Conservation (phyloP, 768 basidiomycete genomes). For the Psilocybe subaeruginosa region DNA sequence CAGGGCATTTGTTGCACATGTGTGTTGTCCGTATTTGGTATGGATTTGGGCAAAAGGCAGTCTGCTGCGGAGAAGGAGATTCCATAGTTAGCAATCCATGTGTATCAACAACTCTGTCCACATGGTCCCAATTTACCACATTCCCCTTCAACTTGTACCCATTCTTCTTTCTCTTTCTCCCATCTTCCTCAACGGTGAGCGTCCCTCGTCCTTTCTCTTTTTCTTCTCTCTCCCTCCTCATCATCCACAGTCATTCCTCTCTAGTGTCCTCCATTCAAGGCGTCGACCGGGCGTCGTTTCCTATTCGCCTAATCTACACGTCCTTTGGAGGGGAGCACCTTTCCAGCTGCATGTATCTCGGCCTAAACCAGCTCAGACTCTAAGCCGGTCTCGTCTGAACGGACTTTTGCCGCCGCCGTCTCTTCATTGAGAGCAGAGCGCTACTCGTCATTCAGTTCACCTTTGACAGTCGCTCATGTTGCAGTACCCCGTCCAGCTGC, state of each 20-base stretch:
- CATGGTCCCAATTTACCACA: conserved; percentile 20
- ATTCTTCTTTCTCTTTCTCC: conserved; percentile 23
- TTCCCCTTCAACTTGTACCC: conserved; percentile 7
- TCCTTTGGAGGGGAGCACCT: conserved; percentile 13
- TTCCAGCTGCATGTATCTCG: conserved; percentile 41
- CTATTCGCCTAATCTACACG: conserved; percentile 13
- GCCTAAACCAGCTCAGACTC: conserved; percentile 48
- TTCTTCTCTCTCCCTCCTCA: conserved; percentile 27
- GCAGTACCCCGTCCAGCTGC: conserved; percentile 55
- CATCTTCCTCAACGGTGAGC: conserved; percentile 10
- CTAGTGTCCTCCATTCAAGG: conserved; percentile 10
- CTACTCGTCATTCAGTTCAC: conserved; percentile 21
- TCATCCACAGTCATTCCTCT: conserved; percentile 23
- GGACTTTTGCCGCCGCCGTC: conserved; percentile 18
- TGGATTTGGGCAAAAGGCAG: conserved; percentile 5
- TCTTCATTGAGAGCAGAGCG: conserved; percentile 18
- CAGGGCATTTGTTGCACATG: conserved; percentile 1
- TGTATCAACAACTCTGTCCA: conserved; percentile 1
- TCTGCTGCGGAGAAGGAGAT: conserved; percentile 19
- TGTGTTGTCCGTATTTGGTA: background rate
- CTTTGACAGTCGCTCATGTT: conserved; percentile 49
- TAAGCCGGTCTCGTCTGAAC: conserved; percentile 64
- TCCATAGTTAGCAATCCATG: conserved; percentile 16
- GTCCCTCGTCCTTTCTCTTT: background rate
- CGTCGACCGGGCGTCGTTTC: conserved; percentile 29